Evolutionary conservation across 2,329 filamentous ascomycete species (phyloP).

Genomic region (Dendrostoma leiphaemia): DNA sequence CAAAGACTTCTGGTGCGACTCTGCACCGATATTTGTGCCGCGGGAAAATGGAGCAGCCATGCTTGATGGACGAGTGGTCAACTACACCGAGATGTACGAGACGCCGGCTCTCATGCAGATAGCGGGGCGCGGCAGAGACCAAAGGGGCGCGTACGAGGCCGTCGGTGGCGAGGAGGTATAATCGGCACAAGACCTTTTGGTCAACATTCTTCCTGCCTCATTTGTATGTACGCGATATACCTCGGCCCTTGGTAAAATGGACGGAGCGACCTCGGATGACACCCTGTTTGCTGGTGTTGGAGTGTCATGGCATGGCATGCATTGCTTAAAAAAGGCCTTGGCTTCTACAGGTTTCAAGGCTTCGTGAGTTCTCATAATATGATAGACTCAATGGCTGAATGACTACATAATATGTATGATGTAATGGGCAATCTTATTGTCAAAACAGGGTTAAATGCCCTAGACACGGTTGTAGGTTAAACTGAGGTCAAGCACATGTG

Average conservation of each 20-base stretch:
- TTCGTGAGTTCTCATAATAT: background rate
- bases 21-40: constrained; percentile 74
- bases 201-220: background rate
- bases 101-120: constrained; percentile 68
- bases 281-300: background rate
- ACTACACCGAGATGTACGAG: constrained; percentile 91
- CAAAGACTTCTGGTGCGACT: constrained; percentile 94
- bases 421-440: background rate
- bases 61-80: constrained; percentile 74
- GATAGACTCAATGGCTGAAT: constrained; percentile 7
- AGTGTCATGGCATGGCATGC: constrained; percentile 14
- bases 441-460: background rate
- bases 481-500: too few relatives aligned
- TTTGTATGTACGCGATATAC: background rate
- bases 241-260: background rate
- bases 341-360: background rate
- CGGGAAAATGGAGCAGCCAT: constrained; percentile 72
- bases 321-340: constrained; percentile 4
- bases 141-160: constrained; percentile 59
- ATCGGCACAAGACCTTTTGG: background rate
- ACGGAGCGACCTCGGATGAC: background rate
- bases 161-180: constrained; percentile 59
- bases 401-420: constrained; percentile 5
- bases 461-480: too few relatives aligned
- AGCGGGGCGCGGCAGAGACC: constrained; percentile 35